phyloP scores from a whole-genome alignment of 139 green algal species.

The Chloropicon primus region DNA sequence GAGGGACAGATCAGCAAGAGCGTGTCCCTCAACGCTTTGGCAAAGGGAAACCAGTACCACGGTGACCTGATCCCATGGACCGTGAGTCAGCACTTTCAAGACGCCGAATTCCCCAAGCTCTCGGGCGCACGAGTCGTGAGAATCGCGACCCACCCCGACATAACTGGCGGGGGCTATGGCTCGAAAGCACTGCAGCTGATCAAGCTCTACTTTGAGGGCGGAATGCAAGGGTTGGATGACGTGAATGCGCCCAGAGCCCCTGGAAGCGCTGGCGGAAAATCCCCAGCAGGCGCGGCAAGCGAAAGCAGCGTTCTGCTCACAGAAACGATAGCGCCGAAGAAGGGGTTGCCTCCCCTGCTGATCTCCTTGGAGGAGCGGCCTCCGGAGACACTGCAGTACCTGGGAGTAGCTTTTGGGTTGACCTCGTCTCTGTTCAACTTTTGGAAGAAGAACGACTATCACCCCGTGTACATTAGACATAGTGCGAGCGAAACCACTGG shows the following conservation, averaged over 20 bases:
- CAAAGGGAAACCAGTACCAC: conserved; percentile 63
- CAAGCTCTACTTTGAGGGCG: conserved; percentile 45
- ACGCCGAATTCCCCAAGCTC: conserved; percentile 79
- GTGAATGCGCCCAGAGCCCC: no score
- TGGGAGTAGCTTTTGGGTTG: conserved; percentile 83
- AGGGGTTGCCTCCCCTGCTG: conserved; percentile 77
- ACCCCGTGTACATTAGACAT: conserved; percentile 87
- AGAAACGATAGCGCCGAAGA: conserved; percentile 61
- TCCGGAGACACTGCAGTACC: conserved; percentile 81
- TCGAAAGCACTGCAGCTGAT: conserved; percentile 50
- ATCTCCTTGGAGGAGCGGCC: conserved; percentile 53
- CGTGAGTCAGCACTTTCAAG: conserved; percentile 87
- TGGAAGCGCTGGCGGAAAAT: background rate
- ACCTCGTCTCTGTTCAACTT: conserved; percentile 86
- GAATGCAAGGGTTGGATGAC: background rate
- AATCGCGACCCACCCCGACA: conserved; percentile 86
- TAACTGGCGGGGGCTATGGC: conserved; percentile 75
- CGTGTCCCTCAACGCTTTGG: conserved; percentile 49
- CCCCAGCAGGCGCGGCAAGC: conserved; percentile 10
- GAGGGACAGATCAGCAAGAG: conserved; percentile 73
- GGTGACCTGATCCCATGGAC: conserved; percentile 98
- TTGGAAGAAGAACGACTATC: conserved; percentile 61
- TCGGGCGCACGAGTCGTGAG: conserved; percentile 83
- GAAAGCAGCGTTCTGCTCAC: conserved; percentile 31
- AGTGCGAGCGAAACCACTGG: conserved; percentile 68